Evolutionary conservation across 768 basidiomycete species (phyloP).

Genomic region (Xerocomus brunneocitrinus): DNA sequence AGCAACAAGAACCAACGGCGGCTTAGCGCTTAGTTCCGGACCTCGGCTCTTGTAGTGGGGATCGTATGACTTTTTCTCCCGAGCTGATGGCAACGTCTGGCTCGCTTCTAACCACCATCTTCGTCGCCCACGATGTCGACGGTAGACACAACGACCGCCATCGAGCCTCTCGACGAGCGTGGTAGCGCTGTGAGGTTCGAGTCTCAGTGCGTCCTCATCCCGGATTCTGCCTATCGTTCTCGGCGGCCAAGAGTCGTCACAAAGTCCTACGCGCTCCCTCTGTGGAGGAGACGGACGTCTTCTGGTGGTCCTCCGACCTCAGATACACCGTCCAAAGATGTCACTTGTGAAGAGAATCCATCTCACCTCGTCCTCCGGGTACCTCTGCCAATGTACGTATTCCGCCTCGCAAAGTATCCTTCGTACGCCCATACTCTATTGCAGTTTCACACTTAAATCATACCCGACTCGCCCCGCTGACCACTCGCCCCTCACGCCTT

Average conservation of each 20-base stretch:
- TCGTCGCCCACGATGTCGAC: slow-evolving; percentile 11
- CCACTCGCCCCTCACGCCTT: slow-evolving; percentile 43
- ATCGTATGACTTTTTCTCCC: slow-evolving; percentile 22
- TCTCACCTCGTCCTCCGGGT: slow-evolving; percentile 50
- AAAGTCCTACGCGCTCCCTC: slow-evolving; percentile 63
- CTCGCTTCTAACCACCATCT: not conserved
- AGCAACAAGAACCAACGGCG: too few species aligned
- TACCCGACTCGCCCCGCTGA: slow-evolving; percentile 37
- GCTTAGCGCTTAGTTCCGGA: not conserved
- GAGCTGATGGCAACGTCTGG: not conserved
- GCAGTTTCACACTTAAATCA: slow-evolving; percentile 42
- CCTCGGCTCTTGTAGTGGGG: not conserved
- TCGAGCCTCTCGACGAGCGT: slow-evolving; percentile 18
- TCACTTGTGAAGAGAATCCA: slow-evolving; percentile 35
- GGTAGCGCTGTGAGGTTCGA: slow-evolving; percentile 59
- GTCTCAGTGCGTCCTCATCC: slow-evolving; percentile 69
- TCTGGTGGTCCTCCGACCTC: slow-evolving; percentile 16
- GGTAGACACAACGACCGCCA: not conserved
- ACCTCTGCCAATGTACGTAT: slow-evolving; percentile 55
- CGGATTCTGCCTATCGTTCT: slow-evolving; percentile 41
- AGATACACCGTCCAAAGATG: slow-evolving; percentile 16
- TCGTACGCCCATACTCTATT: not conserved
- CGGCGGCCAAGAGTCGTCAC: slow-evolving; percentile 51
- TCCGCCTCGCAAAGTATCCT: not conserved
- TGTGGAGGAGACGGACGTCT: slow-evolving; percentile 49